These are phyloP conservation scores for Elaphomyces granulatus DNA, from an alignment of 495 filamentous ascomycete species.

Conservation along the genomic window DNA sequence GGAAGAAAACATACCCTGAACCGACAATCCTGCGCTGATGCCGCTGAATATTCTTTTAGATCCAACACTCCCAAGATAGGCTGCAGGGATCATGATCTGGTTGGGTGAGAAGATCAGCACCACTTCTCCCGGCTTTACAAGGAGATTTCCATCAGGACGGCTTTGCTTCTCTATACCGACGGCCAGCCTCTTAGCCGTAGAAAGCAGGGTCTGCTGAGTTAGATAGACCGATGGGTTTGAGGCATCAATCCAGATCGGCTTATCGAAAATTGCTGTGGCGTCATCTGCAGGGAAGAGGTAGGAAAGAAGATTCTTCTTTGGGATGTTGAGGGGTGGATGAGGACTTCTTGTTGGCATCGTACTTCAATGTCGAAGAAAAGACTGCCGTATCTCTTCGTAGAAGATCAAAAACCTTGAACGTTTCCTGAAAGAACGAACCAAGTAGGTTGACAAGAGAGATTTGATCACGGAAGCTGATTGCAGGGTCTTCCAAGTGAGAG, in stretches of 20 bases:
- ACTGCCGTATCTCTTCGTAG: no score
- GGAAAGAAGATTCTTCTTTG: slow-evolving; percentile 26
- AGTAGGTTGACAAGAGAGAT: no score
- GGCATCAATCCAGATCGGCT: slow-evolving; percentile 33
- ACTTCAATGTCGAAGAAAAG: no score
- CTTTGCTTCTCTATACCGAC: slow-evolving; percentile 21
- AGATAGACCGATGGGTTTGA: slow-evolving; percentile 19
- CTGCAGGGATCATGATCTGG: slow-evolving; percentile 32
- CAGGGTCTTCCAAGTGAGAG: no score
- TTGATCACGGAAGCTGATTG: no score
- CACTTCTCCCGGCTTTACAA: slow-evolving; percentile 24
- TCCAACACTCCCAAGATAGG: slow-evolving; percentile 34
- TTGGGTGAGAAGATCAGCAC: slow-evolving; percentile 34
- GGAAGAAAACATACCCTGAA: neutral
- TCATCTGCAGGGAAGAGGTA: slow-evolving; percentile 29
- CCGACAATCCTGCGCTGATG: neutral
- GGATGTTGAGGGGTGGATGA: slow-evolving; percentile 22
- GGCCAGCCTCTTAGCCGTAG: slow-evolving; percentile 28
- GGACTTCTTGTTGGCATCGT: neutral
- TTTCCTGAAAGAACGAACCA: no score
- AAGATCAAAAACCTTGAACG: no score
- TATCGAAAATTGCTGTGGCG: slow-evolving; percentile 13
- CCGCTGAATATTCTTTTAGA: slow-evolving; percentile 54
- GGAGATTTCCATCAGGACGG: slow-evolving; percentile 3
- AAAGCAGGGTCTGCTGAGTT: slow-evolving; percentile 21